Percentiles rank a stretch among this genome's conserved stretches.
Conservation (phyloP, 108 stramenopile species). For the Seminavis robusta region DNA sequence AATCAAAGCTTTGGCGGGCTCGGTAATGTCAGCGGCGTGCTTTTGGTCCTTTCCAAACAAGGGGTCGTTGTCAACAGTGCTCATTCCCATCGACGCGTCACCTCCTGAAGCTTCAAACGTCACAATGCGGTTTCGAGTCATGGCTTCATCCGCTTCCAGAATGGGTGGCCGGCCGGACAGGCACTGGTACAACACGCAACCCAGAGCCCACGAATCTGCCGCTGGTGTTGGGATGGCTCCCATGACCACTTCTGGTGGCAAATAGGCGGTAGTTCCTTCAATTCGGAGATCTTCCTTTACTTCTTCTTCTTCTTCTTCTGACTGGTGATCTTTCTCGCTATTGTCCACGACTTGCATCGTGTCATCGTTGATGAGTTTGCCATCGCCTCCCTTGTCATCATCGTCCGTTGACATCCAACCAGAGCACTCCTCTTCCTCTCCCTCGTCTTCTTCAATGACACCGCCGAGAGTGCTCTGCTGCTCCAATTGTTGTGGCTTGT, state of each 20-base stretch:
- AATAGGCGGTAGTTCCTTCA: slow-evolving; percentile 95
- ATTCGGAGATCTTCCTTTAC: slow-evolving; percentile 69
- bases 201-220: slow-evolving; percentile 96
- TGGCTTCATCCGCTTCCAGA: slow-evolving; percentile 69
- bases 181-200: slow-evolving; percentile 93
- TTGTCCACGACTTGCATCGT: slow-evolving; percentile 2
- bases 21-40: slow-evolving; percentile 15
- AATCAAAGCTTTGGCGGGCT: slow-evolving; percentile 51
- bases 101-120: slow-evolving; percentile 71
- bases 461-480: no score
- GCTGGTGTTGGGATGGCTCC: slow-evolving; percentile 67
- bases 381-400: not conserved
- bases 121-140: slow-evolving; percentile 76
- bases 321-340: not conserved
- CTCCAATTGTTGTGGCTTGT: not conserved
- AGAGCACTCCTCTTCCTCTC: slow-evolving; percentile 16
- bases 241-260: slow-evolving; percentile 94
- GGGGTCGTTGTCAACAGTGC: slow-evolving; percentile 8
- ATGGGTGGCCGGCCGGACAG: slow-evolving; percentile 90
- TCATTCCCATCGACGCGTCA: no score
- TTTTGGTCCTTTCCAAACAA: slow-evolving; percentile 57
- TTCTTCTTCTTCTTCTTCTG: slow-evolving; percentile 15
- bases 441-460: slow-evolving; percentile 11
- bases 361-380: not conserved
- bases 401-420: no score